Percentiles rank a stretch among this genome's conserved stretches.
These are phyloP conservation scores for Pigoraptor vietnamica DNA, from an alignment of 78 protist genomes.

Conservation along the genomic window DNA sequence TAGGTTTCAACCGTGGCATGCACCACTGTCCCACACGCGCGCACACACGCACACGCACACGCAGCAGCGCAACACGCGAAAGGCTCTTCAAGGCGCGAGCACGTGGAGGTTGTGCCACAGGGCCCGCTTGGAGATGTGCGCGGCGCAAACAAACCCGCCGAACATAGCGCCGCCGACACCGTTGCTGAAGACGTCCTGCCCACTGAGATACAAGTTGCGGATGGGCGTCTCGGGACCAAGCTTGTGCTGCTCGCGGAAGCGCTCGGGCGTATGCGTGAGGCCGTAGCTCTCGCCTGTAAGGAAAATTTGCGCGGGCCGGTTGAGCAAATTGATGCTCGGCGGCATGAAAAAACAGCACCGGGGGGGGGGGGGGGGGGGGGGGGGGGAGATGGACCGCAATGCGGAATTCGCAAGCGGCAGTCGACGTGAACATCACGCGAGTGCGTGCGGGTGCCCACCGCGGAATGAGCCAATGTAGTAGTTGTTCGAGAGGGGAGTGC, in stretches of 20 bases:
- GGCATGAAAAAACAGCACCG: neutral
- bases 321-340: neutral
- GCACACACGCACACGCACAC: too few species aligned
- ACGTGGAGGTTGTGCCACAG: neutral
- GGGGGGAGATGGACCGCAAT: neutral
- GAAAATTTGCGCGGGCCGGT: too few species aligned
- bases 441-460: too few species aligned
- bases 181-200: neutral
- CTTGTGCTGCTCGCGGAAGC: neutral
- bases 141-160: neutral
- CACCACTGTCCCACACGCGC: too few species aligned
- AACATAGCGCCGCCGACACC: conserved; percentile 16
- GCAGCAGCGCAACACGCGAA: too few species aligned
- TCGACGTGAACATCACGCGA: too few species aligned
- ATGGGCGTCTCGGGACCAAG: conserved; percentile 17
- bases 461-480: neutral
- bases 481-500: conserved; percentile 21
- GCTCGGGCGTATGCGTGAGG: neutral
- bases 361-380: neutral
- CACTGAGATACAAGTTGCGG: neutral
- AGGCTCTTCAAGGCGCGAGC: neutral
- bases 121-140: neutral
- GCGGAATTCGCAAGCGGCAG: too few species aligned
- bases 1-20: too few species aligned
- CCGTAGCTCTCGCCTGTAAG: conserved; percentile 13